These are phyloP conservation scores for Alternaria alternata DNA, from an alignment of 2,329 filamentous ascomycete genomes.

Conservation along the genomic window DNA sequence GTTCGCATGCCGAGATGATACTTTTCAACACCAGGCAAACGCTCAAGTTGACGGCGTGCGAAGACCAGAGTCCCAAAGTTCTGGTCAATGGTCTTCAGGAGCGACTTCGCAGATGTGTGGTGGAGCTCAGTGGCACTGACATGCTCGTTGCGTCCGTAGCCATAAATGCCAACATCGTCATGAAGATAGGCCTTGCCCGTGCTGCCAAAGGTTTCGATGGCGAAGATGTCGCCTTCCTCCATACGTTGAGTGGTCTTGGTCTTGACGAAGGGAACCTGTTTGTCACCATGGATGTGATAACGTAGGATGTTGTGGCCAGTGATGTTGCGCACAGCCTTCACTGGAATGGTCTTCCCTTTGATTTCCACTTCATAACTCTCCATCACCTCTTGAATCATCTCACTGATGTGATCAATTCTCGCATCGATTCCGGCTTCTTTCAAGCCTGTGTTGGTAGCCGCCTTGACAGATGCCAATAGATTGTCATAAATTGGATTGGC, in stretches of 20 bases:
- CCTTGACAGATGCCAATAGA: slow-evolving; percentile 69
- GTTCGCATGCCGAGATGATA: slow-evolving; percentile 90
- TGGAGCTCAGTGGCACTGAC: slow-evolving; percentile 75
- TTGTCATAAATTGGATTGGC: slow-evolving; percentile 74
- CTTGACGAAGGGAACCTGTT: slow-evolving; percentile 93
- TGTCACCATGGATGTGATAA: slow-evolving; percentile 89
- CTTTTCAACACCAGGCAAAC: slow-evolving; percentile 81
- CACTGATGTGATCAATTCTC: slow-evolving; percentile 83
- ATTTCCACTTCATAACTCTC: slow-evolving; percentile 89
- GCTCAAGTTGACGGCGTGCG: slow-evolving; percentile 86
- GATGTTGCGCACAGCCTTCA: slow-evolving; percentile 85
- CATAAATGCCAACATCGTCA: slow-evolving; percentile 71
- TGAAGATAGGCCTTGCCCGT: slow-evolving; percentile 85
- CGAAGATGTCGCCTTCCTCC: slow-evolving; percentile 95
- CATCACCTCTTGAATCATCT: slow-evolving; percentile 88
- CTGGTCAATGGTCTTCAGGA: slow-evolving; percentile 89
- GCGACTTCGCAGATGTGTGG: slow-evolving; percentile 79
- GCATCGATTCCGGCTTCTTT: slow-evolving; percentile 90
- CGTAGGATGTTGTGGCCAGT: slow-evolving; percentile 92
- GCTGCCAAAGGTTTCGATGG: slow-evolving; percentile 94
- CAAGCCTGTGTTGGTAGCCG: slow-evolving; percentile 77
- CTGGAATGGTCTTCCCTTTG: slow-evolving; percentile 75
- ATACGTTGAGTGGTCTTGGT: slow-evolving; percentile 86
- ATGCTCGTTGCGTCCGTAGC: slow-evolving; percentile 76
- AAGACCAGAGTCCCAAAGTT: slow-evolving; percentile 93